Conservation (phyloP, 2,329 filamentous ascomycete species). For the Massarina eburnea region DNA sequence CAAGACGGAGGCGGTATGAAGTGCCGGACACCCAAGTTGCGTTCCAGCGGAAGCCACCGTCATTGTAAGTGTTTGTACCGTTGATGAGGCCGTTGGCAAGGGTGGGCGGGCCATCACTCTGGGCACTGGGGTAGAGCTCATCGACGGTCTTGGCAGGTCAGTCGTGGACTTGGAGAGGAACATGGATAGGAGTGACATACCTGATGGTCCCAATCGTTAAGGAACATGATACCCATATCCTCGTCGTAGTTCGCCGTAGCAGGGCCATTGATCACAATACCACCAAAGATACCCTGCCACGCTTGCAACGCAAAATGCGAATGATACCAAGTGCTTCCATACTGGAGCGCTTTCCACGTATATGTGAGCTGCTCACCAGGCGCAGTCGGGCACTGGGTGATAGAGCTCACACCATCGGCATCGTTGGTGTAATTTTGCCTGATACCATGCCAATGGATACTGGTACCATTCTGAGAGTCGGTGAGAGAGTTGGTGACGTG, state of each 20-base stretch:
- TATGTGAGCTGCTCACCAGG: slow-evolving; percentile 28
- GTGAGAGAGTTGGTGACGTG: slow-evolving; percentile 38
- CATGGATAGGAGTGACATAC: slow-evolving; percentile 5
- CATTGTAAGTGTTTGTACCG: slow-evolving; percentile 44
- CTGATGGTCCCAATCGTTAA: slow-evolving; percentile 49
- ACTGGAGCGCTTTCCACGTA: slow-evolving; percentile 42
- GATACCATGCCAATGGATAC: slow-evolving; percentile 37
- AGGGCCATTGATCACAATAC: slow-evolving; percentile 46
- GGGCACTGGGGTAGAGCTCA: slow-evolving; percentile 33
- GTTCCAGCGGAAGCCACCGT: slow-evolving; percentile 38
- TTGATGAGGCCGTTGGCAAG: slow-evolving; percentile 50
- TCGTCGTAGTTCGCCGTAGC: slow-evolving; percentile 44
- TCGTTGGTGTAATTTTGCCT: slow-evolving; percentile 36
- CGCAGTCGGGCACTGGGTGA: slow-evolving; percentile 37
- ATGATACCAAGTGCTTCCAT: slow-evolving; percentile 48
- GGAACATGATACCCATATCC: slow-evolving; percentile 47
- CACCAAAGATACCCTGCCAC: slow-evolving; percentile 46
- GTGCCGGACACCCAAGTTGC: slow-evolving; percentile 42
- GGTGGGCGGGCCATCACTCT: slow-evolving; percentile 33
- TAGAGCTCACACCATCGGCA: slow-evolving; percentile 32
- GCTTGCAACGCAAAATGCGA: slow-evolving; percentile 45
- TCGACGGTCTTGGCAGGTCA: slow-evolving; percentile 34
- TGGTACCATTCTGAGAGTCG: slow-evolving; percentile 30
- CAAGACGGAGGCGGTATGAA: slow-evolving; percentile 46
- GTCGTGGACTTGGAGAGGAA: background rate